Evolutionary conservation across 2,329 filamentous ascomycete species (phyloP).

Genomic region (Phialocephala sp.): DNA sequence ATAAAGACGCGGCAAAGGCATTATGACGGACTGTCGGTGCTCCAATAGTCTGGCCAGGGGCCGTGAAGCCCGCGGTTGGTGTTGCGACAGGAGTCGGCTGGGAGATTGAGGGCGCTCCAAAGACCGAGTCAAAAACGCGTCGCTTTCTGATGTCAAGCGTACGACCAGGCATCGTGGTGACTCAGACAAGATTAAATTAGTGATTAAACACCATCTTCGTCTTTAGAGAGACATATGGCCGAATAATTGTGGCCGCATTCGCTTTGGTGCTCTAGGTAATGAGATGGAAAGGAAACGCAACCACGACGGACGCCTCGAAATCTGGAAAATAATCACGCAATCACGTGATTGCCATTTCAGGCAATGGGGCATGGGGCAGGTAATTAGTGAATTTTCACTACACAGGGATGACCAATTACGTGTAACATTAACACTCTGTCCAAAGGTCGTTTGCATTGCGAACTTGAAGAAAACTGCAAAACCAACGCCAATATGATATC

Average conservation of each 20-base stretch:
- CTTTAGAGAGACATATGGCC: background rate
- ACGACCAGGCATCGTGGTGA: constrained; percentile 23
- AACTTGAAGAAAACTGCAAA: background rate
- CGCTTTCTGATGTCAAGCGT: constrained; percentile 28
- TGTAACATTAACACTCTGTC: background rate
- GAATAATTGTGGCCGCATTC: background rate
- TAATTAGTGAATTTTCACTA: too few species aligned
- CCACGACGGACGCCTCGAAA: too few species aligned
- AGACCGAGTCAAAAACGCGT: constrained; percentile 44
- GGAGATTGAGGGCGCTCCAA: constrained; percentile 36
- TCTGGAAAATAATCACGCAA: background rate
- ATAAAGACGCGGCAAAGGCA: constrained; percentile 6
- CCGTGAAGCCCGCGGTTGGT: constrained; percentile 34
- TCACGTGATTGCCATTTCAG: background rate
- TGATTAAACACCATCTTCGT: background rate
- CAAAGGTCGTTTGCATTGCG: background rate
- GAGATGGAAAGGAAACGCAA: too few species aligned
- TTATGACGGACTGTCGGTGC: constrained; percentile 20
- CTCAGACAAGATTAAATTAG: background rate
- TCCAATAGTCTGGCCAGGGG: constrained; percentile 37
- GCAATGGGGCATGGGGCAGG: too few species aligned
- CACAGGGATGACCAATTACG: too few species aligned
- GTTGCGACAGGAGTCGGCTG: constrained; percentile 40
- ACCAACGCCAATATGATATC: background rate
- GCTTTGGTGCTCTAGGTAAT: background rate